Conservation (phyloP, 192 early-diverging fungal species). For the Entophlyctis luteolus region DNA sequence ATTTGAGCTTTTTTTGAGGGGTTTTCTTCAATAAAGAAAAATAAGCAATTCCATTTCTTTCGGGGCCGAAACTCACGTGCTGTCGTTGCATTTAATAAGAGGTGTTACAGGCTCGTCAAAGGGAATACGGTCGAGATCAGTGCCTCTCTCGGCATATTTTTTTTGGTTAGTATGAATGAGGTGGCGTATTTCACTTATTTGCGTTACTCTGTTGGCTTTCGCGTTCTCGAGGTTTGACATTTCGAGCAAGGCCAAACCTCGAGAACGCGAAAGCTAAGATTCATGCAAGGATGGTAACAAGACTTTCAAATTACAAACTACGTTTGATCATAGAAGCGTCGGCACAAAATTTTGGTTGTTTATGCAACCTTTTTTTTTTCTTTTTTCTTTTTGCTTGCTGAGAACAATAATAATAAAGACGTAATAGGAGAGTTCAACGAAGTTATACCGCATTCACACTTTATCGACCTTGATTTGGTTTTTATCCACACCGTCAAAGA, state of each 20-base stretch:
- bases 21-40: no score
- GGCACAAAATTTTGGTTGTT: neutral
- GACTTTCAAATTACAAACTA: neutral
- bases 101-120: neutral
- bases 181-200: neutral
- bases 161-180: neutral
- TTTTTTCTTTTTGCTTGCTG: neutral
- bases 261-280: no score
- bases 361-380: neutral
- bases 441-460: no score
- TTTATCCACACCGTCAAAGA: neutral
- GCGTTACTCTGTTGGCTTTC: no score
- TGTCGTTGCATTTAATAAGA: neutral
- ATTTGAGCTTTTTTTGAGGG: no score
- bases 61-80: neutral
- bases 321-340: neutral
- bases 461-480: neutral
- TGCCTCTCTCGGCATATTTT: neutral
- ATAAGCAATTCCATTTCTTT: no score
- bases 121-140: neutral
- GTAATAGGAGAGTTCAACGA: no score
- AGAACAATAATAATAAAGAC: no score
- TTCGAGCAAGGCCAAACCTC: no score
- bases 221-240: no score
- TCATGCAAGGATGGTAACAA: no score